Evolutionary conservation across 2,329 filamentous ascomycete genomes (phyloP), one percentile per base, ranked within the genome.

Genomic region (Taxawa tesnikishii): DNA sequence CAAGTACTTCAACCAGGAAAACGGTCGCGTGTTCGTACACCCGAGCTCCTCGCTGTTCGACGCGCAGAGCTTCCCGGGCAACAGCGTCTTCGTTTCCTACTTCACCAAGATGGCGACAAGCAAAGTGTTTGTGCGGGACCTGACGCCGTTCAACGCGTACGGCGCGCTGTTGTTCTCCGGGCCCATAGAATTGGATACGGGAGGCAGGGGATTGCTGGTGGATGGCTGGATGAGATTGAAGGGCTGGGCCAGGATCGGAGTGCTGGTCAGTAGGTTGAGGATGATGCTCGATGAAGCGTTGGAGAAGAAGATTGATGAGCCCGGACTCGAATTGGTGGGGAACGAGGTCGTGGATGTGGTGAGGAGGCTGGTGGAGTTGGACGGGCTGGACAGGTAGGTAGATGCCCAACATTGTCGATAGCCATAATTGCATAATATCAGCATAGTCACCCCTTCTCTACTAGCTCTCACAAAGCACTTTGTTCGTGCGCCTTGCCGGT

Each of bases 241-340:
- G 15, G 90, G 90, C 1, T 98, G 90, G 90, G 88, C 90, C 1
- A 73, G 90, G 28, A 90, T 98, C 41, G 90, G 88, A 17, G 88
- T 96, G 9, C 56, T 98, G 43, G 79, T 94, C 3, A 82, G 79
- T 28, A 68, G 88, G 40, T 58, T 98, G 43, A 70, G 90, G 40
- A 75, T 76, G 36, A 82, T 96, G 76, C 67, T 98, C 33, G 90
- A 98, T 60, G 74, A 79, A 42, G 67, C 92, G 39, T 71, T 98
- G 47, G 80, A 80, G 36, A 67, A 70, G 42, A 85, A 85, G 56
- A 75, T 94, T 29, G 83, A 87, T 51, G 75, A 82, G 40, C 83
- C 83, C 0, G 67, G 66, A 10, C 26, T 51, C 29, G 47, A 49
- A 6, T 35, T 52, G 37, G 47, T 33, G 12, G 58, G 51, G 27